Percentiles rank a stretch among this genome's conserved stretches.
Conservation (phyloP, 805 yeast genomes). For the Candida andamanensis region DNA sequence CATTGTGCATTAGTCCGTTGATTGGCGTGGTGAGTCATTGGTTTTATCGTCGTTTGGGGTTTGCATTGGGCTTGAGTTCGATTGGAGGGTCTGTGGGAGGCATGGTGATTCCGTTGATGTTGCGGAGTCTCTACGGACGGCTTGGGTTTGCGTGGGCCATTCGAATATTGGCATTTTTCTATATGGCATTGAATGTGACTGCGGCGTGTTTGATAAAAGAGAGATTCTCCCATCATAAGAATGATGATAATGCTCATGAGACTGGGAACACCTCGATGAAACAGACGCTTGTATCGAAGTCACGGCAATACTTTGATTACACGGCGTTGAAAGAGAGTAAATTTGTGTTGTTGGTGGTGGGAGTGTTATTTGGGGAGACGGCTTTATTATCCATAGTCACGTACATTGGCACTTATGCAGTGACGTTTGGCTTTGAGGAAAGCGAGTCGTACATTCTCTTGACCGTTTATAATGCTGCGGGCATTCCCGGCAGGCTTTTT, state of each 20-base stretch:
- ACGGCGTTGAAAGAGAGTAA: conserved; percentile 32
- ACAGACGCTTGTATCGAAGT: conserved; percentile 4
- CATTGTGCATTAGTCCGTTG: conserved; percentile 56
- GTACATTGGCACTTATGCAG: conserved; percentile 55
- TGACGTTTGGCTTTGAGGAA: conserved; percentile 42
- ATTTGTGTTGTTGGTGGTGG: conserved; percentile 32
- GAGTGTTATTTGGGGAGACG: conserved; percentile 44
- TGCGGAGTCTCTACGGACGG: conserved; percentile 38
- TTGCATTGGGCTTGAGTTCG: conserved; percentile 53
- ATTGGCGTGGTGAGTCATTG: conserved; percentile 63
- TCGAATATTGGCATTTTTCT: conserved; percentile 39
- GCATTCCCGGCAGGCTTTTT: conserved; percentile 48
- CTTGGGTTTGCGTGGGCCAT: conserved; percentile 63
- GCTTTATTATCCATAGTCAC: conserved; percentile 48
- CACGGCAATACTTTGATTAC: conserved; percentile 26
- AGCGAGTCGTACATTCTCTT: conserved; percentile 39
- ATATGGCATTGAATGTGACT: conserved; percentile 20
- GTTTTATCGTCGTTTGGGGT: conserved; percentile 50
- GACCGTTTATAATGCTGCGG: conserved; percentile 41
- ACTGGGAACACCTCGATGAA: not conserved
- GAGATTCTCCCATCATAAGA: conserved; percentile 13
- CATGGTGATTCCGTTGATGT: conserved; percentile 50
- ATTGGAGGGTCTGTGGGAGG: conserved; percentile 70
- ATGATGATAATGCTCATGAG: too few species aligned
- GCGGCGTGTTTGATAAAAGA: conserved; percentile 25